Evolutionary conservation across 768 basidiomycete species (phyloP), one percentile per base, ranked within the genome.

Genomic region (Lactifluus hygrophoroides): DNA sequence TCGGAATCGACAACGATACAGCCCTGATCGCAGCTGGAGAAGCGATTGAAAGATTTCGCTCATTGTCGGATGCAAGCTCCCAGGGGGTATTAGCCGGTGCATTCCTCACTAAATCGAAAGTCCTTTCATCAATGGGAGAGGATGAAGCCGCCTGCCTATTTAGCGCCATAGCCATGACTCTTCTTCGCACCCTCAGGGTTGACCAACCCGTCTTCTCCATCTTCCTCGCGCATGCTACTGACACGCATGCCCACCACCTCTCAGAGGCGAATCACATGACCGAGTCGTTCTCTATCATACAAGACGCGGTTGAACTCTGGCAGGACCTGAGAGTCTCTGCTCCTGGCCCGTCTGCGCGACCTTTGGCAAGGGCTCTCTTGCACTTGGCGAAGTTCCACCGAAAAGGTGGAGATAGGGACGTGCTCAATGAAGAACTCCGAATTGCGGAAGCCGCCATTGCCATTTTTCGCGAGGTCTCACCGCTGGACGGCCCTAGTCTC

Each of bases 31-130:
- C 17, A 23, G 35, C 43, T 1, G 54, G 56, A 6, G 32, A 46
- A 37, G 23, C 49, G 11, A 51, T 60, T 6, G 34, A 51, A 46
- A 9, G 14, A 16, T 51, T 43, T 46, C 58, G 43, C 17, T n/a
- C 43, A n/a, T 32, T 21, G 7, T 46, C 13, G 21, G 49, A 50
- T 51, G n/a, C 17, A 7, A 37, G 32, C 17, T 51, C 54, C 17
- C 54, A 17, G 23, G 13, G 6, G 1, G 37, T 40, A 9, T 11
- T 60, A 13, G 49, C 35, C 10, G 35, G 58, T 3, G 58, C 54
- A 42, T 49, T 60, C 21, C 54, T 60, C 23, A 25, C 28, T 17
- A 56, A 60, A 46, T 55, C 58, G 0, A 55, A 56, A 21, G 38
- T 60, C 17, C 34, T 60, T 3, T 56, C 58, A 13, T 60, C 28